These are phyloP conservation scores for Nicotiana undulata DNA, from an alignment of 257 asterid genomes.

Conservation along the genomic window DNA sequence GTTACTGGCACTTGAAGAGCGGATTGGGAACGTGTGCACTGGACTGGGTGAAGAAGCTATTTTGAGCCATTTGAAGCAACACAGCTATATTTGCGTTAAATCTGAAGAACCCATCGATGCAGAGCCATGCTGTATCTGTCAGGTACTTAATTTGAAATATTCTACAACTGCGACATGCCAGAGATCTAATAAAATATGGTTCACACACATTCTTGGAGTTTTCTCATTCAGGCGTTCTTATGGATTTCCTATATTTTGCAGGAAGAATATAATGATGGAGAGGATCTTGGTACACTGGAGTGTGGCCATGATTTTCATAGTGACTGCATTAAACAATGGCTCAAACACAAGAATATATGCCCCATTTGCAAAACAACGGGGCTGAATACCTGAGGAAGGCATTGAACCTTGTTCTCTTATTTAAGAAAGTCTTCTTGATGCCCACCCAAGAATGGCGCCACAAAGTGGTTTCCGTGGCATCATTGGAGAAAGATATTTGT, in stretches of 20 bases:
- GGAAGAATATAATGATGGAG: slow-evolving; percentile 50
- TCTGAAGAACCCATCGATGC: slow-evolving; percentile 24
- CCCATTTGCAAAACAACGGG: slow-evolving; percentile 60
- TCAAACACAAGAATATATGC: slow-evolving; percentile 50
- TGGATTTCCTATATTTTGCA: slow-evolving; percentile 10
- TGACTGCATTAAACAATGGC: slow-evolving; percentile 58
- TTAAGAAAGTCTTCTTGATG: not conserved
- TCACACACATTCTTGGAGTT: not conserved
- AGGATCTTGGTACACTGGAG: slow-evolving; percentile 44
- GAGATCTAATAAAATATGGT: not conserved
- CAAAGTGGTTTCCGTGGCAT: not conserved
- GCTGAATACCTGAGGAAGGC: slow-evolving; percentile 22
- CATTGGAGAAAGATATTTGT: not conserved
- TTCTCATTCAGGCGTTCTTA: not conserved
- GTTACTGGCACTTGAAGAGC: slow-evolving; percentile 59
- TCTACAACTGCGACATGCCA: slow-evolving; percentile 6
- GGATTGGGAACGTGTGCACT: slow-evolving; percentile 64
- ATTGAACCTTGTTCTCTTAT: not conserved
- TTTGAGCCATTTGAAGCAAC: slow-evolving; percentile 35
- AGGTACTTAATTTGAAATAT: slow-evolving; percentile 23
- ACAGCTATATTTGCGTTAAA: slow-evolving; percentile 8
- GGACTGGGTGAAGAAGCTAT: slow-evolving; percentile 54
- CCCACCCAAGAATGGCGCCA: not conserved
- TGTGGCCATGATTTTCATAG: slow-evolving; percentile 52
- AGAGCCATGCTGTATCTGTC: slow-evolving; percentile 66